phyloP scores from a whole-genome alignment of 768 basidiomycete genomes.

The Suillus hirtellus region DNA sequence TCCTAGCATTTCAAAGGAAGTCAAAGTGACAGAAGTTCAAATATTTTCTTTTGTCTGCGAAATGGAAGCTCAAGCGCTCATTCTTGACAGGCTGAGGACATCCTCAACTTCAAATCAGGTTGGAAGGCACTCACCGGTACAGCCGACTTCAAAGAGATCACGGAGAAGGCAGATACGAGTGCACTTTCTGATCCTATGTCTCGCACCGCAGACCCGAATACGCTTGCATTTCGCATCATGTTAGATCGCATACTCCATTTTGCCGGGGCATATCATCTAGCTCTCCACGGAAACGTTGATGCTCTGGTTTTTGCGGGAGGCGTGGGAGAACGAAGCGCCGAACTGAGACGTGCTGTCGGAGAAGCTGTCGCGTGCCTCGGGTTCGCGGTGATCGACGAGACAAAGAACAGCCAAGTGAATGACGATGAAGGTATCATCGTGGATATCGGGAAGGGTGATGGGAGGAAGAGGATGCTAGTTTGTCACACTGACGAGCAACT shows the following conservation, averaged over 20 bases:
- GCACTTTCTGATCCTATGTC: slow-evolving; percentile 20
- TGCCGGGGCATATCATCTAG: slow-evolving; percentile 73
- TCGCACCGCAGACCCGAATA: slow-evolving; percentile 36
- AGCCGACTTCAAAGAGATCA: slow-evolving; percentile 77
- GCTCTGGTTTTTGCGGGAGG: slow-evolving; percentile 87
- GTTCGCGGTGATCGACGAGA: slow-evolving; percentile 48
- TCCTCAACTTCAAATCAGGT: slow-evolving; percentile 74
- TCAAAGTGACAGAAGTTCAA: slow-evolving; percentile 54
- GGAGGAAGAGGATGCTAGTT: slow-evolving; percentile 46
- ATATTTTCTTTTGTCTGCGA: background rate
- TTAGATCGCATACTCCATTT: slow-evolving; percentile 74
- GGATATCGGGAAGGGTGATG: slow-evolving; percentile 41
- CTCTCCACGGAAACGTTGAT: slow-evolving; percentile 67
- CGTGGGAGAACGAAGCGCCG: slow-evolving; percentile 75
- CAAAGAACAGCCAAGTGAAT: slow-evolving; percentile 46
- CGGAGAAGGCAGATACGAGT: slow-evolving; percentile 38
- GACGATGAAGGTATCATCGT: slow-evolving; percentile 41
- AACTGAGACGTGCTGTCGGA: slow-evolving; percentile 60
- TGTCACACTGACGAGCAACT: slow-evolving; percentile 69
- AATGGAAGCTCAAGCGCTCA: slow-evolving; percentile 6
- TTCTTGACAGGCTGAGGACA: slow-evolving; percentile 59
- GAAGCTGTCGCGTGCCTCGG: slow-evolving; percentile 61
- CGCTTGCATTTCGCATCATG: slow-evolving; percentile 77
- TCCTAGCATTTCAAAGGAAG: slow-evolving; percentile 41
- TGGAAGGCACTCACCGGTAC: slow-evolving; percentile 81